phyloP scores from a whole-genome alignment of 148 eudicot species.

The Beta vulgaris region DNA sequence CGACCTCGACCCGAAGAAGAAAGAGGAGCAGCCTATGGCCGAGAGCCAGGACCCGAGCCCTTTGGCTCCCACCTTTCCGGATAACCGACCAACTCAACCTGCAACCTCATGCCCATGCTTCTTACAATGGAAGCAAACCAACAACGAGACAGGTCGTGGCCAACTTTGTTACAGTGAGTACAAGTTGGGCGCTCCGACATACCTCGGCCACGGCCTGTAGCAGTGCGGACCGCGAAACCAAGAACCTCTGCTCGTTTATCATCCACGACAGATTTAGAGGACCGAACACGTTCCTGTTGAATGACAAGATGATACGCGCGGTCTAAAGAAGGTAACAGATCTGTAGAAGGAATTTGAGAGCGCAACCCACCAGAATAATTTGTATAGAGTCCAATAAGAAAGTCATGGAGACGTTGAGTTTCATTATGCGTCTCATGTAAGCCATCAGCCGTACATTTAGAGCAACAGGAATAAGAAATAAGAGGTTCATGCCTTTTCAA shows the following conservation, averaged over 20 bases:
- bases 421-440: background rate
- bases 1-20: too few species aligned
- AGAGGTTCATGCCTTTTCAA: background rate
- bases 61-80: too few species aligned
- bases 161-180: too few species aligned
- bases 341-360: background rate
- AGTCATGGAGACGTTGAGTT: background rate
- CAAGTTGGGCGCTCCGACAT: too few species aligned
- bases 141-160: too few species aligned
- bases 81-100: too few species aligned
- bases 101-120: too few species aligned
- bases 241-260: background rate
- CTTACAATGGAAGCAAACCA: too few species aligned
- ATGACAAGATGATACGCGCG: background rate
- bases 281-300: background rate
- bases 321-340: background rate
- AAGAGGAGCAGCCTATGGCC: too few species aligned
- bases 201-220: too few species aligned
- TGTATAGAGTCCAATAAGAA: background rate
- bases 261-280: accelerated
- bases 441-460: background rate
- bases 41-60: too few species aligned
- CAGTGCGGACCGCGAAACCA: too few species aligned
- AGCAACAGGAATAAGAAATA: background rate
- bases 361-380: background rate